phyloP scores from a whole-genome alignment of 2,329 filamentous ascomycete species.

The Trichoderma sp. region DNA sequence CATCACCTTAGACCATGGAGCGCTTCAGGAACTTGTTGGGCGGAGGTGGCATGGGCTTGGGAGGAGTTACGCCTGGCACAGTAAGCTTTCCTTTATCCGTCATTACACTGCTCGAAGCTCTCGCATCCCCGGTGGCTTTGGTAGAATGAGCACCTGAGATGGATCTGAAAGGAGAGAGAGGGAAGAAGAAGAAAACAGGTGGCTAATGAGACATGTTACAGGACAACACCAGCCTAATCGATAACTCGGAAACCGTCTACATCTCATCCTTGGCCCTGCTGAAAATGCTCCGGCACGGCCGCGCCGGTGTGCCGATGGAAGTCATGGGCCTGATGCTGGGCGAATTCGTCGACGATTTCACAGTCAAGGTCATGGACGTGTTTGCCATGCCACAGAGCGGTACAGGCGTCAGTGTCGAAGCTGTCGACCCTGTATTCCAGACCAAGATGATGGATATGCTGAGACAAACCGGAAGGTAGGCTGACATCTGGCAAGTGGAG shows the following conservation, averaged over 20 bases:
- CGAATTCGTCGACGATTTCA: constrained; percentile 99
- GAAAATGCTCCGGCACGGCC: constrained; percentile 98
- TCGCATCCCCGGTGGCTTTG: not conserved
- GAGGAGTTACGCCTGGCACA: constrained; percentile 46
- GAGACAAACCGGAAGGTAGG: constrained; percentile 89
- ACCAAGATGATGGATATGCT: constrained; percentile 99
- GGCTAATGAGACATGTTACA: constrained; percentile 40
- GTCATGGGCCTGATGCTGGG: constrained; percentile 99
- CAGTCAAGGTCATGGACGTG: constrained; percentile 95
- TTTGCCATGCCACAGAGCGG: constrained; percentile 99
- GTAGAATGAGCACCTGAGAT: not conserved
- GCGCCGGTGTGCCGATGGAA: constrained; percentile 98
- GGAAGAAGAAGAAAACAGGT: not conserved
- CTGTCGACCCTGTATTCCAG: constrained; percentile 97
- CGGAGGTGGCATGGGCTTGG: constrained; percentile 69
- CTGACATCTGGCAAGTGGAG: not conserved
- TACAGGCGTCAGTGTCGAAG: constrained; percentile 97
- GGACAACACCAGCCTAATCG: constrained; percentile 90
- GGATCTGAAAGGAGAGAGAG: not conserved
- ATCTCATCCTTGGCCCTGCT: constrained; percentile 95
- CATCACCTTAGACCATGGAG: constrained; percentile 65
- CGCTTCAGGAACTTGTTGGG: constrained; percentile 87
- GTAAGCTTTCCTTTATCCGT: constrained; percentile 34
- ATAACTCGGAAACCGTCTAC: constrained; percentile 99
- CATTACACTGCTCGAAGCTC: not conserved